Evolutionary conservation across 2,329 filamentous ascomycete species (phyloP).

Genomic region (Graphilbum sp.): DNA sequence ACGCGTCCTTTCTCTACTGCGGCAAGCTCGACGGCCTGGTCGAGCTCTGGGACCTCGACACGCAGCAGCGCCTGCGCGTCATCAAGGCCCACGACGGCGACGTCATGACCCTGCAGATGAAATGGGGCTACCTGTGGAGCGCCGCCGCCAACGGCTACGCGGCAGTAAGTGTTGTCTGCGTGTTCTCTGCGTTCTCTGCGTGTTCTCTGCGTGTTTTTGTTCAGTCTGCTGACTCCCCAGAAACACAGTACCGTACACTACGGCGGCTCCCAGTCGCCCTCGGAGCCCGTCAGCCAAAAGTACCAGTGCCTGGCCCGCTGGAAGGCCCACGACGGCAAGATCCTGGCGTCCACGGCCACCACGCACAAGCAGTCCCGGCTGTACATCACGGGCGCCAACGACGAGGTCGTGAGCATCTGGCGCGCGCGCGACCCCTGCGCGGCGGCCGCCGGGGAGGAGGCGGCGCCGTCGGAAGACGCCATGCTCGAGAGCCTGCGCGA

Average conservation of each 20-base stretch:
- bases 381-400: slow-evolving; percentile 90
- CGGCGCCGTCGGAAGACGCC: slow-evolving; percentile 31
- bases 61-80: slow-evolving; percentile 72
- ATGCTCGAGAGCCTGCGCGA: slow-evolving; percentile 60
- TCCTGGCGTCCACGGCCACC: slow-evolving; percentile 68
- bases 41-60: slow-evolving; percentile 94
- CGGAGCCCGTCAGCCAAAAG: slow-evolving; percentile 38
- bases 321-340: slow-evolving; percentile 65
- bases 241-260: slow-evolving; percentile 53
- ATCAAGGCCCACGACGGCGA: slow-evolving; percentile 70
- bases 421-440: slow-evolving; percentile 38
- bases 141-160: slow-evolving; percentile 79
- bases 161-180: slow-evolving; percentile 43
- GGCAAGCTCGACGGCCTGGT: slow-evolving; percentile 77
- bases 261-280: slow-evolving; percentile 32
- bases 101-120: slow-evolving; percentile 73
- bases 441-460: slow-evolving; percentile 19
- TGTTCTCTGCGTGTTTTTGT: too few relatives aligned
- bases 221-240: slow-evolving; percentile 17
- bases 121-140: slow-evolving; percentile 72
- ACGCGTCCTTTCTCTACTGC: slow-evolving; percentile 84
- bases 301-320: slow-evolving; percentile 18
- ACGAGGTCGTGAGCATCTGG: slow-evolving; percentile 82
- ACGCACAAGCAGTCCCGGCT: slow-evolving; percentile 56
- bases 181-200: too few relatives aligned